phyloP scores from a whole-genome alignment of 352 stramenopile species.

The Globisporangium acanthophoron region DNA sequence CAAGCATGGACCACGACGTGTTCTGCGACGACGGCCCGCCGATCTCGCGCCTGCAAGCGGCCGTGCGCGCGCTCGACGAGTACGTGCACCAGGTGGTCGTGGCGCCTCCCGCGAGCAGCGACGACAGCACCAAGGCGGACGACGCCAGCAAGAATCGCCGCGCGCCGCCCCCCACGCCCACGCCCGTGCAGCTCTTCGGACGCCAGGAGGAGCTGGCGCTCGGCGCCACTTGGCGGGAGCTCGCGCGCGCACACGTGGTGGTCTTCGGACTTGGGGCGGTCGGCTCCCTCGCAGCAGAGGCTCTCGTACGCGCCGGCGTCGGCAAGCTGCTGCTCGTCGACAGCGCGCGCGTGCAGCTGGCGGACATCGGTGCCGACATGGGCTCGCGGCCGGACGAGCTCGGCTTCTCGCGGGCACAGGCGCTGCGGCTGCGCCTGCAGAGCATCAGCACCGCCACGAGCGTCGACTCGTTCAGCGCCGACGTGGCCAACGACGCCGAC shows the following conservation, averaged over 20 bases:
- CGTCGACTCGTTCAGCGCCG: constrained; percentile 25
- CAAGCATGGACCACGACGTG: constrained; percentile 26
- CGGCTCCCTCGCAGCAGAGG: constrained; percentile 22
- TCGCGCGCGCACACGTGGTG: constrained; percentile 20
- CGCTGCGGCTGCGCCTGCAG: constrained; percentile 29
- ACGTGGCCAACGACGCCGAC: constrained; percentile 24
- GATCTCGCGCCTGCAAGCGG: constrained; percentile 33
- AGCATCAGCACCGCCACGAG: constrained; percentile 15
- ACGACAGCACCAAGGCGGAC: not conserved
- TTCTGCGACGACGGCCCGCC: constrained; percentile 39
- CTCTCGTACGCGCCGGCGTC: constrained; percentile 26
- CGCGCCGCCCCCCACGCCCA: constrained; percentile 2
- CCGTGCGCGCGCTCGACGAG: constrained; percentile 27
- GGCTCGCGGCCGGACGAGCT: constrained; percentile 23
- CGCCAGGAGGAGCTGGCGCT: constrained; percentile 20
- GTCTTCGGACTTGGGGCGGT: constrained; percentile 27
- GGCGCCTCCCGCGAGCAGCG: not conserved
- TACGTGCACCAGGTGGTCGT: constrained; percentile 25
- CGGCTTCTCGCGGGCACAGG: constrained; percentile 28
- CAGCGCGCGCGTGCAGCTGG: constrained; percentile 19
- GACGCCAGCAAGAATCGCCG: not conserved
- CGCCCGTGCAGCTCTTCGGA: constrained; percentile 24
- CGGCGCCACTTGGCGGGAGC: constrained; percentile 18
- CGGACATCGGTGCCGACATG: constrained; percentile 19
- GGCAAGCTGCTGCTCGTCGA: constrained; percentile 34